Percentiles rank a stretch among this genome's conserved stretches.
Evolutionary conservation across 1,284 basidiomycete genomes (phyloP).

Genomic region (Microbotryomycetes sp.): DNA sequence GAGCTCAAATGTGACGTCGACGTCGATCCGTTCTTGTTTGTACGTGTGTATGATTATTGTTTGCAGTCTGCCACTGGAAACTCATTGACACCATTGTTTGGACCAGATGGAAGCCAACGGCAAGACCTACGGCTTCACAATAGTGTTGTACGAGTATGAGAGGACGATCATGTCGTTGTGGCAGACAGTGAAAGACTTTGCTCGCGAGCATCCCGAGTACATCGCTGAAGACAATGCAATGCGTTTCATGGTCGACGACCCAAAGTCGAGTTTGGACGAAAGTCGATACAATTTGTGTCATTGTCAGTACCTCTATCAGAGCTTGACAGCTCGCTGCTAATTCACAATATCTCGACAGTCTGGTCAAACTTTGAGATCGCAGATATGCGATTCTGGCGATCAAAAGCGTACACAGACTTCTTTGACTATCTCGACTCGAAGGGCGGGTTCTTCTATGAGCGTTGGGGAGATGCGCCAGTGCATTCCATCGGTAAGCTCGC

Average conservation of each 20-base stretch:
- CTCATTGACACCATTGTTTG: neutral
- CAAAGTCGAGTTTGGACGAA: constrained; percentile 40
- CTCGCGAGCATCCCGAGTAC: constrained; percentile 57
- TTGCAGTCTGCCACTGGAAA: neutral
- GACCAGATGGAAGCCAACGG: neutral
- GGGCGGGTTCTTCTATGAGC: constrained; percentile 78
- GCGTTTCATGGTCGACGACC: constrained; percentile 63
- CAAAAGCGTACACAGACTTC: constrained; percentile 64
- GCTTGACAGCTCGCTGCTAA: neutral
- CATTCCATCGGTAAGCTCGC: constrained; percentile 58
- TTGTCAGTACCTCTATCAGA: constrained; percentile 50
- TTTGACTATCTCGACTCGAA: constrained; percentile 66
- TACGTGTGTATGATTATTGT: neutral
- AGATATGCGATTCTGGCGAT: constrained; percentile 66
- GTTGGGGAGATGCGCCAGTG: constrained; percentile 81
- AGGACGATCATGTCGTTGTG: neutral
- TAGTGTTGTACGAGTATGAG: neutral
- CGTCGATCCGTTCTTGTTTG: neutral
- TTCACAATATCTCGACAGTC: constrained; percentile 40
- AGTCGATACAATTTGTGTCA: constrained; percentile 69
- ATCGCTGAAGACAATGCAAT: constrained; percentile 62
- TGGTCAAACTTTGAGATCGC: constrained; percentile 81
- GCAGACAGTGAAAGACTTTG: constrained; percentile 52
- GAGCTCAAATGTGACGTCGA: neutral
- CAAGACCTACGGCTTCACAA: neutral